Conservation (phyloP, 164 flowering plant species). For the Nymphaea thermarum region DNA sequence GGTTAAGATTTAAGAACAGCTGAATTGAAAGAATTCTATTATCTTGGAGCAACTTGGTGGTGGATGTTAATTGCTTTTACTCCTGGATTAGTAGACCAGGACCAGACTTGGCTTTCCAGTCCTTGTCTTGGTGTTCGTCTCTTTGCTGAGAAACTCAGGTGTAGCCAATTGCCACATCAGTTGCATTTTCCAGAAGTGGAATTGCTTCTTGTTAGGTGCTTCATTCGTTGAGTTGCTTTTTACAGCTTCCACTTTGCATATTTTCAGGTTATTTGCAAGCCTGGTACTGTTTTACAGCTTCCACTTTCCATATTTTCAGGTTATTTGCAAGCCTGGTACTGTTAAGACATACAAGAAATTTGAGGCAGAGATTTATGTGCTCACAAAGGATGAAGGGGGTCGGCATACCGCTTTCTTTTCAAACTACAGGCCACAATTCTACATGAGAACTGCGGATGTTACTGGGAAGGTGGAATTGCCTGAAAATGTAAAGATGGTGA, state of each 20-base stretch:
- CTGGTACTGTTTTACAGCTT: conserved; percentile 47
- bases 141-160: too few species aligned
- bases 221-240: conserved; percentile 3
- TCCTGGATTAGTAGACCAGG: too few species aligned
- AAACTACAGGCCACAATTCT: conserved; percentile 92
- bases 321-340: conserved; percentile 74
- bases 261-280: conserved; percentile 87
- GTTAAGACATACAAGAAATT: conserved; percentile 72
- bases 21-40: too few species aligned
- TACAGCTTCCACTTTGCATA: background rate
- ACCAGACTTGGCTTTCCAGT: too few species aligned
- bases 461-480: conserved; percentile 94
- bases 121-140: too few species aligned
- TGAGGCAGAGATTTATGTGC: conserved; percentile 94
- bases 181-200: too few species aligned
- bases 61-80: too few species aligned
- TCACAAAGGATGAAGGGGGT: conserved; percentile 98
- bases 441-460: conserved; percentile 91
- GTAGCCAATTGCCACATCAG: too few species aligned
- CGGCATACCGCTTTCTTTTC: conserved; percentile 93
- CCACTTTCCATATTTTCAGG: conserved; percentile 36
- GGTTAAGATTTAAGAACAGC: too few species aligned
- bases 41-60: too few species aligned
- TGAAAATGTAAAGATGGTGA: conserved; percentile 95
- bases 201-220: background rate